These are phyloP conservation scores for Agapanthus africanus DNA, from an alignment of 106 monocot species.

Conservation along the genomic window DNA sequence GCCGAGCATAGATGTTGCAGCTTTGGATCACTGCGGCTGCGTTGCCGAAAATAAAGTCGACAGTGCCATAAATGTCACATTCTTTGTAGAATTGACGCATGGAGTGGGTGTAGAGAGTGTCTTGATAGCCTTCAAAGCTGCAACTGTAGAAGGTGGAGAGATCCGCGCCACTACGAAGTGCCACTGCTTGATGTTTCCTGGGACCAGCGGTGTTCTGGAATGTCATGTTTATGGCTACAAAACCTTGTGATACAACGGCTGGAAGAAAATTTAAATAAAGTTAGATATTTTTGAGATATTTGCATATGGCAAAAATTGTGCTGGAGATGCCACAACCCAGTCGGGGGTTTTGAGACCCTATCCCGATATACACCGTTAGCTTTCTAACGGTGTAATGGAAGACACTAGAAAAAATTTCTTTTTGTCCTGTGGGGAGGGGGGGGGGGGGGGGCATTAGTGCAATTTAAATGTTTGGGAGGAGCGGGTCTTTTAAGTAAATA, in stretches of 20 bases:
- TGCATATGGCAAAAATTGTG: no score
- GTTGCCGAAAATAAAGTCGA: constrained; percentile 88
- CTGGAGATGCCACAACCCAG: no score
- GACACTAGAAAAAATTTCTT: no score
- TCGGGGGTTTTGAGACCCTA: no score
- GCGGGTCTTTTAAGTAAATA: no score
- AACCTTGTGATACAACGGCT: constrained; percentile 75
- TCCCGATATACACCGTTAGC: no score
- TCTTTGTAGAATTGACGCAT: constrained; percentile 73
- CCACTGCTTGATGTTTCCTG: constrained; percentile 65
- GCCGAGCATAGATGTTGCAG: constrained; percentile 69
- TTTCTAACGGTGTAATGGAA: no score
- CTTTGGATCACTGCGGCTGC: constrained; percentile 77
- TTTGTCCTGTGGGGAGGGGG: no score
- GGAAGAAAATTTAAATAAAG: not conserved
- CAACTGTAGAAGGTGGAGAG: constrained; percentile 66
- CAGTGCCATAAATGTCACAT: constrained; percentile 81
- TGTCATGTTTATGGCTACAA: constrained; percentile 67
- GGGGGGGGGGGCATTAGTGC: no score
- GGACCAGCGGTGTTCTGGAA: constrained; percentile 80
- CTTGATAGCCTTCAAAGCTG: constrained; percentile 81
- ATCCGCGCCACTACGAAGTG: constrained; percentile 66
- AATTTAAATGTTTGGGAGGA: no score
- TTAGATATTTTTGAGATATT: not conserved
- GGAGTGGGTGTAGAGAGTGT: constrained; percentile 78